Conservation (phyloP, 2,329 filamentous ascomycete genomes). For the Dactylellina haptotyla region DNA sequence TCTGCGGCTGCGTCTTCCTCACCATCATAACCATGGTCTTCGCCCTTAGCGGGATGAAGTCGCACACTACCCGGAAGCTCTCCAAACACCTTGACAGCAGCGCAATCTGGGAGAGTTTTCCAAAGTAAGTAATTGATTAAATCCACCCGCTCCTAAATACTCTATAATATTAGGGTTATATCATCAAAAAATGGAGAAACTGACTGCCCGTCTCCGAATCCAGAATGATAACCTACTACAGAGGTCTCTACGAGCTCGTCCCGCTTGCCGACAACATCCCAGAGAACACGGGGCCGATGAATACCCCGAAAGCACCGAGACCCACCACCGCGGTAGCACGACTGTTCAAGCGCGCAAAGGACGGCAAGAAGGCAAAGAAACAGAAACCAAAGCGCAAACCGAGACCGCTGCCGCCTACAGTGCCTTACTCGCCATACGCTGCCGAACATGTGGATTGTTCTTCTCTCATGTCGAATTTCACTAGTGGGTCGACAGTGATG, state of each 20-base stretch:
- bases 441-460: conserved; percentile 65
- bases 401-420: conserved; percentile 12
- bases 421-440: conserved; percentile 74
- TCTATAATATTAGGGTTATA: no score
- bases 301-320: conserved; percentile 62
- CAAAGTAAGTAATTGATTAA: conserved; percentile 25
- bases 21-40: conserved; percentile 31
- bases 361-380: conserved; percentile 53
- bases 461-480: conserved; percentile 45
- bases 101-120: conserved; percentile 47
- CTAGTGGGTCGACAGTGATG: conserved; percentile 3
- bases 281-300: conserved; percentile 76
- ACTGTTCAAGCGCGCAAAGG: conserved; percentile 54
- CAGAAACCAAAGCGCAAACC: conserved; percentile 62
- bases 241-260: conserved; percentile 79
- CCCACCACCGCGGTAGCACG: conserved; percentile 42
- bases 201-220: no score
- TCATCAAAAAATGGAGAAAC: no score
- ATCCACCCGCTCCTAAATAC: no score
- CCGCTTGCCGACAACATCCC: conserved; percentile 74
- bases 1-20: conserved; percentile 32
- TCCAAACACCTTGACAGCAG: conserved; percentile 32
- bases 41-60: conserved; percentile 36
- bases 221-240: conserved; percentile 81
- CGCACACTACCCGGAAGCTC: conserved; percentile 30